phyloP scores from a whole-genome alignment of 192 early-diverging fungal species.

The Gryganskiella cystojenkinii region DNA sequence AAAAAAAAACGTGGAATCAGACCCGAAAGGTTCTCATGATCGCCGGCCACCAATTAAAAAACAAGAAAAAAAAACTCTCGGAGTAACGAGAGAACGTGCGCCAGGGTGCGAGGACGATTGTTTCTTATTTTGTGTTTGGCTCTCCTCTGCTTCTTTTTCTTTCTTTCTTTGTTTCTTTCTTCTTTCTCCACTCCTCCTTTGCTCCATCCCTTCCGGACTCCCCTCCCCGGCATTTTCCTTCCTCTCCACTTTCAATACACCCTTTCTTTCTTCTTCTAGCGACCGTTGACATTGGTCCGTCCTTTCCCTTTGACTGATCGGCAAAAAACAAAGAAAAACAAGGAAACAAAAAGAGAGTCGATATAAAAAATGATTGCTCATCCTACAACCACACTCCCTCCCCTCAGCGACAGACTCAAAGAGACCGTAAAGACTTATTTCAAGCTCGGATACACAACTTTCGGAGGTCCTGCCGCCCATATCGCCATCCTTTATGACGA shows the following conservation, averaged over 20 bases:
- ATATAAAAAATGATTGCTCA: no score
- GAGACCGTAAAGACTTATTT: slow-evolving; percentile 43
- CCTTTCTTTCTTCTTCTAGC: no score
- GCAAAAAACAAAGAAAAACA: neutral
- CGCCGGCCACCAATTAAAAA: no score
- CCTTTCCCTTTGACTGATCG: neutral
- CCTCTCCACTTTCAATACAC: neutral
- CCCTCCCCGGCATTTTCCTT: neutral
- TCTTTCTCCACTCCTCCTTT: neutral
- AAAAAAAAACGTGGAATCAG: no score
- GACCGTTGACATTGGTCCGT: no score
- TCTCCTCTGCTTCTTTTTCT: neutral
- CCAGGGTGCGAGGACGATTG: no score
- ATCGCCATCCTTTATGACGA: slow-evolving; percentile 65
- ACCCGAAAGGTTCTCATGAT: no score
- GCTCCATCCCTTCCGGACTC: neutral
- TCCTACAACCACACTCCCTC: slow-evolving; percentile 4
- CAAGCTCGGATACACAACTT: slow-evolving; percentile 66
- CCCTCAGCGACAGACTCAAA: slow-evolving; percentile 29
- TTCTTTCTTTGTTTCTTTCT: neutral
- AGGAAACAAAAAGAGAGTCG: no score
- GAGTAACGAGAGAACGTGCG: no score
- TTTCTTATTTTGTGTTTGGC: no score
- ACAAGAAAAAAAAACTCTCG: no score
- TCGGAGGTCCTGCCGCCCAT: slow-evolving; percentile 73